Conservation (phyloP, 139 green algal genomes). For the Yamagishiella unicocca region DNA sequence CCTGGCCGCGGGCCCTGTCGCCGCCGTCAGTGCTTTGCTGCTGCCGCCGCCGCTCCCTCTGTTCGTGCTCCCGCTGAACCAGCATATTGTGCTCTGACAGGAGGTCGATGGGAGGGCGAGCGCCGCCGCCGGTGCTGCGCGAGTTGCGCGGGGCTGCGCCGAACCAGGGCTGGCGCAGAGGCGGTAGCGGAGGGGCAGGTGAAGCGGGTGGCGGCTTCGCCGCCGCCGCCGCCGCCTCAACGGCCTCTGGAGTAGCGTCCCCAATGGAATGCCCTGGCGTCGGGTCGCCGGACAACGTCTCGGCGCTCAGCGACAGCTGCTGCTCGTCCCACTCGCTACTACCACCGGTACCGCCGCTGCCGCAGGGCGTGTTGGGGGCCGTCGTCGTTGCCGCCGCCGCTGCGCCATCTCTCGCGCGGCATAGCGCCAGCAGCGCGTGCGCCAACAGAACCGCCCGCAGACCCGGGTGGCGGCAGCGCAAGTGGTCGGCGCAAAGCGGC, state of each 20-base stretch:
- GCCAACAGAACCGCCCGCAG: slow-evolving; percentile 3
- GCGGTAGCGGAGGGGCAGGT: background rate
- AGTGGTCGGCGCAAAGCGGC: background rate
- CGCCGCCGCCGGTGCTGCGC: background rate
- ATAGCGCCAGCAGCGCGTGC: background rate
- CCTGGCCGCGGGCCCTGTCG: background rate
- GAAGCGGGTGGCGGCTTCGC: background rate
- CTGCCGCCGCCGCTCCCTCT: slow-evolving; percentile 37
- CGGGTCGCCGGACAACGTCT: too few relatives aligned
- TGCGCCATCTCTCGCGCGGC: background rate
- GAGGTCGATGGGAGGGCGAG: background rate
- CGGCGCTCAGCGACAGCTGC: background rate
- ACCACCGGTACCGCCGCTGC: background rate
- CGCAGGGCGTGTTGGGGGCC: background rate
- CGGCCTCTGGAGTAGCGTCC: background rate
- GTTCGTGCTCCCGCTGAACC: slow-evolving; percentile 30
- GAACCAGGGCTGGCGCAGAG: background rate
- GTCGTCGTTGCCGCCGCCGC: background rate
- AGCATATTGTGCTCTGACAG: slow-evolving; percentile 35
- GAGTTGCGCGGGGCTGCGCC: background rate
- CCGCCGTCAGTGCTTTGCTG: background rate
- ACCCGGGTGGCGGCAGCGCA: slow-evolving; percentile 9
- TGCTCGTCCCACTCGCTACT: background rate
- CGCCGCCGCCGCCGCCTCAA: background rate
- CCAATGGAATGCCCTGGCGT: too few relatives aligned